phyloP scores from a whole-genome alignment of 345 rosid species.

The Sisymbrium altissimum region DNA sequence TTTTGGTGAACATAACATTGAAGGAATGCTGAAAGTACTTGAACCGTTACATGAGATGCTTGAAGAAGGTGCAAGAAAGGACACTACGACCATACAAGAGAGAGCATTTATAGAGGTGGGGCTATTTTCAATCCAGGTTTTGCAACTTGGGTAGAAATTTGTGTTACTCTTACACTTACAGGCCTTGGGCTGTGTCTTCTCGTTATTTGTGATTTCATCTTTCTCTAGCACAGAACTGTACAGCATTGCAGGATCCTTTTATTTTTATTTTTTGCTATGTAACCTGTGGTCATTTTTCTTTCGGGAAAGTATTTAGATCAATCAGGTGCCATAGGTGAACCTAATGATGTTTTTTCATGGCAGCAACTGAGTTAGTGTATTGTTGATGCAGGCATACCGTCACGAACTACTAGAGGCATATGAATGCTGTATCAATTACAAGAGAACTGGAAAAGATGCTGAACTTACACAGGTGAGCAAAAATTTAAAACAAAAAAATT shows the following conservation, averaged over 20 bases:
- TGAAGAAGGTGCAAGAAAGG: slow-evolving; percentile 77
- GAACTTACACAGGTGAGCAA: slow-evolving; percentile 86
- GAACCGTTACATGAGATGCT: slow-evolving; percentile 94
- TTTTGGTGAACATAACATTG: slow-evolving; percentile 96
- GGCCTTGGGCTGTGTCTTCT: background rate
- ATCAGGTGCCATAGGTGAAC: slow-evolving; percentile 4
- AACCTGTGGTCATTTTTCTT: background rate
- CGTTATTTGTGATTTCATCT: slow-evolving; percentile 6
- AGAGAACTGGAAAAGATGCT: slow-evolving; percentile 85
- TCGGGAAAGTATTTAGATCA: background rate
- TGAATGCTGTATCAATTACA: slow-evolving; percentile 90
- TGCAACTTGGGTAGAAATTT: background rate
- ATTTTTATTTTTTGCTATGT: background rate
- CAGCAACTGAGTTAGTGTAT: slow-evolving; percentile 19
- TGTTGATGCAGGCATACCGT: slow-evolving; percentile 71
- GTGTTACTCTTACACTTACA: background rate
- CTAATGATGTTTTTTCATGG: background rate
- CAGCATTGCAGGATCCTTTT: background rate
- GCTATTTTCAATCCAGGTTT: background rate
- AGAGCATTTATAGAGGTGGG: slow-evolving; percentile 91
- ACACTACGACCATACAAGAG: slow-evolving; percentile 75
- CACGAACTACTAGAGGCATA: slow-evolving; percentile 84
- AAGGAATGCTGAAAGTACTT: slow-evolving; percentile 91
- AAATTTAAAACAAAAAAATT: background rate
- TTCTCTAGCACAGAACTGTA: slow-evolving; percentile 3